Percentiles rank a stretch among this genome's conserved stretches.
These are phyloP conservation scores for Alternaria sp. DNA, from an alignment of 2,329 filamentous ascomycete species.

Conservation along the genomic window DNA sequence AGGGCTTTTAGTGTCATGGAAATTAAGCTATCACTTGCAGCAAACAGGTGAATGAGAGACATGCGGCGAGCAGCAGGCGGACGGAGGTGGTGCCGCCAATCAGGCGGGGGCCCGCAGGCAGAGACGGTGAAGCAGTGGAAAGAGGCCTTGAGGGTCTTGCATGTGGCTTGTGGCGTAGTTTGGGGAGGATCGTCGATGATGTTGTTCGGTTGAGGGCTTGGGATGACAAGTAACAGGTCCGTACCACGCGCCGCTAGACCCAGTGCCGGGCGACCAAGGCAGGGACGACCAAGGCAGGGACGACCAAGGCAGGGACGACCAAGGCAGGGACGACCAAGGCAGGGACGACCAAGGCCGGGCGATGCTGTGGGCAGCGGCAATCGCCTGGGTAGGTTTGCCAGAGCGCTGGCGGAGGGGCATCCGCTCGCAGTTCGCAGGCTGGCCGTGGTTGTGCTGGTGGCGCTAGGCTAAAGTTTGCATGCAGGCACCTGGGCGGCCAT, in stretches of 20 bases:
- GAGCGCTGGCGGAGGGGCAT: neutral
- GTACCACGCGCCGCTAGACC: neutral
- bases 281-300: too few relatives aligned
- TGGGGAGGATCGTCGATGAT: constrained; percentile 7
- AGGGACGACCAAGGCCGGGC: neutral
- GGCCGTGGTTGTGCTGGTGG: neutral
- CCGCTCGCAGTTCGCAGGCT: neutral
- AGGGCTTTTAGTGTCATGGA: neutral
- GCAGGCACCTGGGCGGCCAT: neutral
- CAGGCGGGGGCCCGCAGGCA: neutral
- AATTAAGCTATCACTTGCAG: neutral
- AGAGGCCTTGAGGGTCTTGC: neutral
- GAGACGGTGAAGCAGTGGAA: neutral
- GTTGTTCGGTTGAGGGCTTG: neutral
- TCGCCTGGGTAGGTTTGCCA: neutral
- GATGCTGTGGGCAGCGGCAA: constrained; percentile 9
- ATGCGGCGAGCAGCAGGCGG: neutral
- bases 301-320: too few relatives aligned
- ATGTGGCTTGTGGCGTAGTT: constrained; percentile 10
- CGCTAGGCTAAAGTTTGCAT: neutral
- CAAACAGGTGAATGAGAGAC: neutral
- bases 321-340: neutral
- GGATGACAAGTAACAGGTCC: neutral
- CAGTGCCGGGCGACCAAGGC: neutral
- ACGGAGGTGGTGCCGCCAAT: constrained; percentile 12